Evolutionary conservation across 352 stramenopile genomes (phyloP), one percentile per base, ranked within the genome.

Genomic region (Phytophthora hybrid): DNA sequence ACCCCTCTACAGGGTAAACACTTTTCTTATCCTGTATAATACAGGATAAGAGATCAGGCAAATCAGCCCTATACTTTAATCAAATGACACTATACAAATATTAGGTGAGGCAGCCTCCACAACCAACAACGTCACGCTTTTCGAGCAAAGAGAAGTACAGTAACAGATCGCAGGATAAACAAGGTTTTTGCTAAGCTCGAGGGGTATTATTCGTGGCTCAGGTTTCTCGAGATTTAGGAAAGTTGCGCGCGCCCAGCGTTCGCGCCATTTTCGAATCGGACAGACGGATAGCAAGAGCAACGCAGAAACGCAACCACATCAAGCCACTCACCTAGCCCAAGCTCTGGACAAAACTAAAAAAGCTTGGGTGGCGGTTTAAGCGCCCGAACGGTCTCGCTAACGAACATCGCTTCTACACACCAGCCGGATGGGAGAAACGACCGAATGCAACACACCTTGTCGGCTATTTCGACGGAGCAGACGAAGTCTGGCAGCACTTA

Each of bases 401-500:
- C 18, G 57, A 63, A 8, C 46, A 54, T 49, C 57, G 39, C 23
- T 63, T 41, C 57, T 55, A 55, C 18, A 63, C 37, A 34, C 46
- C 21, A 39, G 31, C 6, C 57, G 59, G 46, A 39, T 66, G 59
- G 46, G 6, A 31, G 19, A 66, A 49, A 37, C 41, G 59, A 4
- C 59, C 59, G 18, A 57, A 66, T 31, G 31, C 18, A 23, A 47
- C 46, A 18, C 59, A 66, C 46, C 46, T 66, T 37, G 59, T 66
- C 10, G 46, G 37, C 59, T 66, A 66, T 21, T 66, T 58, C 19
- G 59, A 66, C 6, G 41, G 46, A 6, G 46, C 59, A 21, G 59
- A 66, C 49, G 59, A 58, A 58, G 46, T 66, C 2, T 66, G 59
- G 59, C 37, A 58, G 29, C 59, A 66, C 18, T 47, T 57, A 37